Conservation (phyloP, 1,284 basidiomycete genomes). For the Sutorius eximius region DNA sequence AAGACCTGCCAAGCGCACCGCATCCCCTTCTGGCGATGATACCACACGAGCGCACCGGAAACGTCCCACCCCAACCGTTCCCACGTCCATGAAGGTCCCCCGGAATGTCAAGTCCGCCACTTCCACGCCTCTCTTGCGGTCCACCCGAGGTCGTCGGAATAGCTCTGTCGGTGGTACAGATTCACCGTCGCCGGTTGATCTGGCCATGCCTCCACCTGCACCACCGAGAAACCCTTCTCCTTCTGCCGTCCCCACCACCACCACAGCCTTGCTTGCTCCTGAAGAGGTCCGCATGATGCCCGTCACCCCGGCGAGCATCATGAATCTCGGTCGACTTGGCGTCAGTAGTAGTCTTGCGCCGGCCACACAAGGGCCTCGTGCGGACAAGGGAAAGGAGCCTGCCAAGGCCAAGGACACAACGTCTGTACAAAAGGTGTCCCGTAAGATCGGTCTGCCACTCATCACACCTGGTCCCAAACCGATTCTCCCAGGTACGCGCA, state of each 20-base stretch:
- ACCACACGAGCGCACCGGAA: constrained; percentile 48
- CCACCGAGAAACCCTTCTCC: constrained; percentile 30
- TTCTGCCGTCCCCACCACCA: constrained; percentile 4
- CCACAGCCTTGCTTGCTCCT: constrained; percentile 7
- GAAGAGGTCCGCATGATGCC: constrained; percentile 54
- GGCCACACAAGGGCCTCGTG: constrained; percentile 19
- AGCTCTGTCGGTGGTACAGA: constrained; percentile 46
- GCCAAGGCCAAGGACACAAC: constrained; percentile 30
- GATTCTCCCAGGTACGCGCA: constrained; percentile 61
- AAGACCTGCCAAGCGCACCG: constrained; percentile 40
- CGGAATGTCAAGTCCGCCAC: constrained; percentile 58
- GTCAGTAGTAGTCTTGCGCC: constrained; percentile 46
- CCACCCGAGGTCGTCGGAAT: constrained; percentile 38
- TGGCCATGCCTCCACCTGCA: constrained; percentile 80
- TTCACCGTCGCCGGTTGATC: constrained; percentile 80
- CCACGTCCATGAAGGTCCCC: constrained; percentile 33
- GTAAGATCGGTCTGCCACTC: constrained; percentile 31
- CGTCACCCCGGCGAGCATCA: constrained; percentile 83
- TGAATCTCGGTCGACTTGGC: constrained; percentile 74
- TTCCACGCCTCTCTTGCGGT: constrained; percentile 62
- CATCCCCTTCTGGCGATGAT: constrained; percentile 42
- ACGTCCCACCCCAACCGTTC: constrained; percentile 42
- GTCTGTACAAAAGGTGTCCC: constrained; percentile 22
- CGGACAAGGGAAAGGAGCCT: constrained; percentile 32
- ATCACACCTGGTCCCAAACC: constrained; percentile 51